phyloP scores from a whole-genome alignment of 2,329 filamentous ascomycete species.

The Fusarium nelsonii region DNA sequence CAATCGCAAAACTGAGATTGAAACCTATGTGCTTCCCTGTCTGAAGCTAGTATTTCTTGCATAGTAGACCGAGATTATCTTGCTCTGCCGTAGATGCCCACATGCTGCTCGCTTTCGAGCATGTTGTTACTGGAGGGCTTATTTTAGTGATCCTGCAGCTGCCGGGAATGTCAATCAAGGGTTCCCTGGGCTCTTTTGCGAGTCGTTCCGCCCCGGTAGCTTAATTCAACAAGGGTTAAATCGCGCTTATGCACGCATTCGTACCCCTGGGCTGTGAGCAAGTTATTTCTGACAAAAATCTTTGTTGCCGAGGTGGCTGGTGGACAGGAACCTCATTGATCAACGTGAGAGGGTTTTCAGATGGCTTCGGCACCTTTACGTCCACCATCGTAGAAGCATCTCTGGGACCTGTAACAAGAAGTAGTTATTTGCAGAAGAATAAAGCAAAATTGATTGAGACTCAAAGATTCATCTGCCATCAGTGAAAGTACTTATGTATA shows the following conservation, averaged over 20 bases:
- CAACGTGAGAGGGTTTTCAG: not conserved
- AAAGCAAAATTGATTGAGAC: too few relatives aligned
- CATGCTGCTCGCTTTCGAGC: conserved; percentile 14
- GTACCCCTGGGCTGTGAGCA: not conserved
- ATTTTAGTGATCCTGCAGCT: not conserved
- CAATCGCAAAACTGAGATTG: too few relatives aligned
- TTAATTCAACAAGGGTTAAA: not conserved
- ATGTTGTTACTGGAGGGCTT: conserved; percentile 10
- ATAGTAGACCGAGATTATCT: not conserved
- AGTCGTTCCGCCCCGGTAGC: not conserved
- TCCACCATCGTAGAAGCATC: not conserved
- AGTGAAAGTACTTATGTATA: too few relatives aligned
- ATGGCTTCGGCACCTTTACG: not conserved
- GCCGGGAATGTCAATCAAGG: not conserved
- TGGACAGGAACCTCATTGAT: not conserved
- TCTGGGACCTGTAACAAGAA: too few relatives aligned
- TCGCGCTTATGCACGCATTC: not conserved
- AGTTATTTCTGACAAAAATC: not conserved
- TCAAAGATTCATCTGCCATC: too few relatives aligned
- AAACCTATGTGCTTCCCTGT: not conserved
- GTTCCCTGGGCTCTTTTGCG: not conserved
- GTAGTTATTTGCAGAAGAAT: too few relatives aligned
- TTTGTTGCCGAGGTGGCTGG: too few relatives aligned
- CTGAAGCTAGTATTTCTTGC: not conserved
- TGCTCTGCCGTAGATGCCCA: not conserved